phyloP scores from a whole-genome alignment of 257 asterid species.

The Mitragyna speciosa region DNA sequence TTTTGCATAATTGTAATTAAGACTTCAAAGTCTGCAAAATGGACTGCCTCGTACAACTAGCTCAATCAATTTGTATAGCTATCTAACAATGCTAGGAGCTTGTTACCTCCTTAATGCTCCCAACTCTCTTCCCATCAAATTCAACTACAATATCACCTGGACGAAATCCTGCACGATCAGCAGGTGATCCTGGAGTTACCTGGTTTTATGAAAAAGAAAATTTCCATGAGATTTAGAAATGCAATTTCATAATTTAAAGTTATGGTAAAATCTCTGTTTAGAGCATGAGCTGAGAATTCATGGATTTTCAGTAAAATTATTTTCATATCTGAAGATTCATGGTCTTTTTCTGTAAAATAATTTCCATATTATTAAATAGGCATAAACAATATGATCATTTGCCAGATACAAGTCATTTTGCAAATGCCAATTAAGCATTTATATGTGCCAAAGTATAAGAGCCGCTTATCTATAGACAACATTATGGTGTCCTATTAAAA shows the following conservation, averaged over 20 bases:
- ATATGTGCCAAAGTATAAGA: background rate
- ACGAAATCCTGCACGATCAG: slow-evolving; percentile 82
- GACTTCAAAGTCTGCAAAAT: background rate
- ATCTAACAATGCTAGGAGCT: background rate
- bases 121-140: slow-evolving; percentile 67
- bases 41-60: background rate
- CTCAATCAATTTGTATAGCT: background rate
- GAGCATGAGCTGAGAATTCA: background rate
- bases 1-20: background rate
- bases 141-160: slow-evolving; percentile 80
- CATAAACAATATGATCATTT: background rate
- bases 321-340: background rate
- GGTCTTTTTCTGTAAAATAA: background rate
- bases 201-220: slow-evolving; percentile 21
- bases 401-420: background rate
- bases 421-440: background rate
- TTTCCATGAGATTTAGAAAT: background rate
- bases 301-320: background rate
- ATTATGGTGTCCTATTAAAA: background rate
- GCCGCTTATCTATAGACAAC: background rate
- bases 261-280: background rate
- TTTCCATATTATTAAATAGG: background rate
- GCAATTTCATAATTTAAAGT: background rate
- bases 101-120: slow-evolving; percentile 77
- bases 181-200: slow-evolving; percentile 93